These are phyloP conservation scores for Phytopythium oedochilum DNA, from an alignment of 352 stramenopile genomes.

Conservation along the genomic window DNA sequence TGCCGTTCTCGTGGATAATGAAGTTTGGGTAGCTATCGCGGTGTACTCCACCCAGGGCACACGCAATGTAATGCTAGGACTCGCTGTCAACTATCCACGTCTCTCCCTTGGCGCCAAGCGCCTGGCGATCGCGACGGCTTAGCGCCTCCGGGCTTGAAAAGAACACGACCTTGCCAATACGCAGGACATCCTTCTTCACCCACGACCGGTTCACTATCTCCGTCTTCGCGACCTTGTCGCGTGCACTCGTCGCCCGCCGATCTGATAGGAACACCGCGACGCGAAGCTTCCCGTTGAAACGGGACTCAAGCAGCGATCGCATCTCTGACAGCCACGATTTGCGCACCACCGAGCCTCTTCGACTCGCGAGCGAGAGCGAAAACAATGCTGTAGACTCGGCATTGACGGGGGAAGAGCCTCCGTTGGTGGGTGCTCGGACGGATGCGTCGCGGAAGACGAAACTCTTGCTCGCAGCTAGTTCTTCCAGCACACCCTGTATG, in stretches of 20 bases:
- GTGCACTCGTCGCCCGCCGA: constrained; percentile 14
- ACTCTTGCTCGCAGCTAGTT: constrained; percentile 5
- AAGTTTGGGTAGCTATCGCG: constrained; percentile 7
- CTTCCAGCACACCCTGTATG: constrained; percentile 21
- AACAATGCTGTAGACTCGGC: constrained; percentile 7
- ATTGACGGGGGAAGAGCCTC: too few species aligned
- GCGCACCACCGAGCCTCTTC: constrained; percentile 36
- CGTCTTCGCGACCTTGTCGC: constrained; percentile 24
- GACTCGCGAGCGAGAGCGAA: constrained; percentile 27
- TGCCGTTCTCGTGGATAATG: constrained; percentile 21
- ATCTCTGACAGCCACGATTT: constrained; percentile 23
- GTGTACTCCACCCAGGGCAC: not conserved
- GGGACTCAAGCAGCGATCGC: constrained; percentile 11
- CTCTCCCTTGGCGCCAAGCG: not conserved
- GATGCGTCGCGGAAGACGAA: not conserved
- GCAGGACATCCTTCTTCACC: constrained; percentile 31
- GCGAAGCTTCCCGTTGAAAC: constrained; percentile 17
- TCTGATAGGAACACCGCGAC: constrained; percentile 31
- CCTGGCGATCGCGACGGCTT: not conserved
- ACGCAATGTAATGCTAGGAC: not conserved
- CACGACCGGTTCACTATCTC: constrained; percentile 18
- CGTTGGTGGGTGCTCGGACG: too few species aligned
- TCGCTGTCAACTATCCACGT: constrained; percentile 2
- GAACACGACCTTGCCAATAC: constrained; percentile 26
- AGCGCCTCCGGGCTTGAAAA: constrained; percentile 12